Conservation (phyloP, 257 asterid genomes). For the Datura wrightii region DNA sequence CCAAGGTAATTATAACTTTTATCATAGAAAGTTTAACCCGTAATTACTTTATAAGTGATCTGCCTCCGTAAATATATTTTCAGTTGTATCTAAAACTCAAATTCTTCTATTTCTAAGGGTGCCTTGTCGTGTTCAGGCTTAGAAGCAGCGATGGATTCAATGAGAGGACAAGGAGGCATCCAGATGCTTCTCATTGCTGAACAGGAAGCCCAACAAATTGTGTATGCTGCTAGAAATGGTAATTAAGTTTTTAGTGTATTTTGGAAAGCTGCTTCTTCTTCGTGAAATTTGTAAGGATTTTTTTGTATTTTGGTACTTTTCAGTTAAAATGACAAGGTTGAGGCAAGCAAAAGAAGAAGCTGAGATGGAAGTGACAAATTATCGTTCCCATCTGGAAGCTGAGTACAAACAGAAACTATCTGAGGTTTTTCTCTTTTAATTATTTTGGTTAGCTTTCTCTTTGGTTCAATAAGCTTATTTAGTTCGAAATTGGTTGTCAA, state of each 20-base stretch:
- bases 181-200: slow-evolving; percentile 91
- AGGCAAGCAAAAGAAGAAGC: slow-evolving; percentile 92
- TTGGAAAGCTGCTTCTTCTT: background rate
- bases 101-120: background rate
- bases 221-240: slow-evolving; percentile 79
- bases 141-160: slow-evolving; percentile 61
- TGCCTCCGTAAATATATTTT: background rate
- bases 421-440: slow-evolving; percentile 51
- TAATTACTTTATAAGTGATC: background rate
- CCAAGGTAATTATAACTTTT: too few species aligned
- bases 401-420: slow-evolving; percentile 69
- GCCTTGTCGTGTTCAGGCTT: background rate
- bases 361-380: slow-evolving; percentile 63
- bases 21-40: too few species aligned
- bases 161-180: slow-evolving; percentile 88
- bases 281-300: background rate
- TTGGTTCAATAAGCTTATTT: background rate
- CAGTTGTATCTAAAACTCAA: background rate
- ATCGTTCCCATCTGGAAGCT: slow-evolving; percentile 66
- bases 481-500: background rate
- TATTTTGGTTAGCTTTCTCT: background rate
- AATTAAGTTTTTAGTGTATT: background rate
- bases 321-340: slow-evolving; percentile 74
- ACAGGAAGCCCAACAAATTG: slow-evolving; percentile 90
- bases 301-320: background rate